Base-by-base conservation (phyloP, 495 filamentous ascomycete species). In the Penicillium pancosmium region DNA sequence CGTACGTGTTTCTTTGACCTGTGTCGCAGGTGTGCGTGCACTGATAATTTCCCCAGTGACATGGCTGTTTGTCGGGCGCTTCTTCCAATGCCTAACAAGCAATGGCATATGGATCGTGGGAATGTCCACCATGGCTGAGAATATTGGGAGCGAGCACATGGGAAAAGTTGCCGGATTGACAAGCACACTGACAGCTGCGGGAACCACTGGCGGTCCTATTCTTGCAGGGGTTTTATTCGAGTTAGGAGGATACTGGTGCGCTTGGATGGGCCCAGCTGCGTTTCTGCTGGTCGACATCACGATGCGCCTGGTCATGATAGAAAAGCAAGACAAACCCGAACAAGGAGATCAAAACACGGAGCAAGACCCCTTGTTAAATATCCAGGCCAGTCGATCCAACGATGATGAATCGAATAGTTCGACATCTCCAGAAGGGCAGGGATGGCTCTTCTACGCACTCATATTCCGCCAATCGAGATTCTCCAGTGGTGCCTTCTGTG, bases 291-390 rank as follows among this genome's bases (percentile, higher is more conserved):
- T 68, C n/a, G 70, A 75, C 46, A 70, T 69, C 31, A 36, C 65
- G 18, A 63, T 75, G 66, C 68, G 72, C 10, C 19, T 73, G 23
- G 15, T 73, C 10, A 73, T 75, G 66, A 53, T 71, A n/a, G 70
- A 73, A 56, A 66, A 64, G 5, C 61, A 49, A 16, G 34, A 19
- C 5, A 41, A 50, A 16, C n/a, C 27, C 38, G 15, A 41, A 16
- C 34, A 41, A 41, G 12, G 38, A 41, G 38, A 41, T 9, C 38
- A 41, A 41, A 47, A 56, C 5, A 48, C 57, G 15, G 38, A 41
- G 10, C 38, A n/a, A 15, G 52, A 56, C 5, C 55, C 55, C 16
- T 50, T 58, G 4, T 13, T 60, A 8, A 12, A 47, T 27, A n/a
- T 44, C 15, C 15, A 13, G 38, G 5, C 38, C 12, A 16, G 3